Evolutionary conservation across 305 asterid species (phyloP).

Genomic region (Salvia sclarea): DNA sequence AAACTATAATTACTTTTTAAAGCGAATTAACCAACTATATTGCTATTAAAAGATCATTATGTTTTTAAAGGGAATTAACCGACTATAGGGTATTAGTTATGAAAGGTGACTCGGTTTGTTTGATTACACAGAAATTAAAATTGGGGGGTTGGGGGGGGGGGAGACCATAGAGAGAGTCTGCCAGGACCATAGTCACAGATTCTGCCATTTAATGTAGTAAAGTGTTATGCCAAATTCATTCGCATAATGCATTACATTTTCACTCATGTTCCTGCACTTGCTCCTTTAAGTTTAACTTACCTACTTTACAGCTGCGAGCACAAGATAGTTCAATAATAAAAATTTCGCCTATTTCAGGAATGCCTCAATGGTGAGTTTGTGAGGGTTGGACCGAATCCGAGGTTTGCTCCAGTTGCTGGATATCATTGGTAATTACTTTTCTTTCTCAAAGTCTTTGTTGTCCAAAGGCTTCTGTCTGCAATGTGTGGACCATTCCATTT

Average conservation of each 20-base stretch:
- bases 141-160: too few relatives aligned
- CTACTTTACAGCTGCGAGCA: background rate
- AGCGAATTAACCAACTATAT: background rate
- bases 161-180: too few relatives aligned
- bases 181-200: too few relatives aligned
- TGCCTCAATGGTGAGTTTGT: slow-evolving; percentile 98
- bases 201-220: background rate
- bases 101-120: too few relatives aligned
- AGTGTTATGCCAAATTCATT: background rate
- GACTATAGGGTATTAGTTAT: too few relatives aligned
- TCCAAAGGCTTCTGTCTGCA: slow-evolving; percentile 7
- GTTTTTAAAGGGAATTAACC: too few relatives aligned
- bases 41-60: background rate
- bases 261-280: background rate
- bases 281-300: slow-evolving; percentile 5
- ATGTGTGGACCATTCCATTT: slow-evolving; percentile 22
- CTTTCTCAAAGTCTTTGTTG: background rate
- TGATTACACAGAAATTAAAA: background rate
- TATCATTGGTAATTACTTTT: slow-evolving; percentile 68
- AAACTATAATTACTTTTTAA: too few relatives aligned
- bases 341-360: slow-evolving; percentile 53
- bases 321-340: slow-evolving; percentile 16
- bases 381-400: slow-evolving; percentile 92
- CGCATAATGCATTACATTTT: background rate
- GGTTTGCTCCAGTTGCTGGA: slow-evolving; percentile 94